These are phyloP conservation scores for Aschersonia sp. DNA, from an alignment of 2,329 filamentous ascomycete genomes.

Conservation along the genomic window DNA sequence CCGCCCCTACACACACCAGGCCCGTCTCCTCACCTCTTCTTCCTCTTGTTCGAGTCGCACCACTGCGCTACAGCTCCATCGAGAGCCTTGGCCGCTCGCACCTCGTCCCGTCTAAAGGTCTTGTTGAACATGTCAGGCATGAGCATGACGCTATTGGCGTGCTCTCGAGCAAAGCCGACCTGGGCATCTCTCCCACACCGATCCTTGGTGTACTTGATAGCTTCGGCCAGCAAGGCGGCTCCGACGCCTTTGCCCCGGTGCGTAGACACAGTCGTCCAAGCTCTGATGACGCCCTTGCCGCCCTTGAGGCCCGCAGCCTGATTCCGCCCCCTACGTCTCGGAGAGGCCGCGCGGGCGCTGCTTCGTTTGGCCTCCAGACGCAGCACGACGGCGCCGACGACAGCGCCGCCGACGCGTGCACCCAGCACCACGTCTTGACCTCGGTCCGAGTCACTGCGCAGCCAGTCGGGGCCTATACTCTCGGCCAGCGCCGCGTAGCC, in stretches of 20 bases:
- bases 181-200: conserved; percentile 53
- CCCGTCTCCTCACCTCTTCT: conserved; percentile 12
- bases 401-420: conserved; percentile 49
- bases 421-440: conserved; percentile 47
- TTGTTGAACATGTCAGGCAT: conserved; percentile 50
- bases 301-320: conserved; percentile 30
- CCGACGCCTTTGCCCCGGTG: conserved; percentile 64
- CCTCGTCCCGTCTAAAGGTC: conserved; percentile 43
- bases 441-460: conserved; percentile 25
- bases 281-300: conserved; percentile 58
- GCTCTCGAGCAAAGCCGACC: conserved; percentile 59
- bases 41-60: conserved; percentile 30
- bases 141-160: conserved; percentile 58
- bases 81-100: conserved; percentile 37
- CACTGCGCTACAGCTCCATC: conserved; percentile 34
- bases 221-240: conserved; percentile 56
- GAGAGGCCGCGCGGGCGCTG: conserved; percentile 7
- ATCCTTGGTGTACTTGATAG: conserved; percentile 52
- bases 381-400: conserved; percentile 60
- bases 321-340: conserved; percentile 20
- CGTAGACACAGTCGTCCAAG: conserved; percentile 62
- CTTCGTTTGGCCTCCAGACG: conserved; percentile 36
- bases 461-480: conserved; percentile 45
- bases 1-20: not conserved
- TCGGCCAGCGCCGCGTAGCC: conserved; percentile 52